These are phyloP conservation scores for Ogataea polymorpha DNA, from an alignment of 805 yeast genomes.

Conservation along the genomic window DNA sequence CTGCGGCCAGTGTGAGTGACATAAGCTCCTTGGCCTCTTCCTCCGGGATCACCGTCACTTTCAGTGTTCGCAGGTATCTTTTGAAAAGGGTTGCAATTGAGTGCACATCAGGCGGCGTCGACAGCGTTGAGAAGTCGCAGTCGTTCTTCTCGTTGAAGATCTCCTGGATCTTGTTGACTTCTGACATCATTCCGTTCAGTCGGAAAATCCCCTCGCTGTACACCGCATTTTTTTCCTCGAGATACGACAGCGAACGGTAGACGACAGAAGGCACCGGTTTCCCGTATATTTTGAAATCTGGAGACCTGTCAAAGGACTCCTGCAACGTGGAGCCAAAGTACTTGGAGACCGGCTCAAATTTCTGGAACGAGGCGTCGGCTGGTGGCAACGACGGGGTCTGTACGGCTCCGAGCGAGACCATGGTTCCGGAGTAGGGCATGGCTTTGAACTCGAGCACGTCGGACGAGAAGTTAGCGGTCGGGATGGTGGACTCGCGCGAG, in stretches of 20 bases:
- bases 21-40: slow-evolving; percentile 33
- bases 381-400: slow-evolving; percentile 5
- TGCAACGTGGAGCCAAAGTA: slow-evolving; percentile 65
- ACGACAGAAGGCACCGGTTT: slow-evolving; percentile 69
- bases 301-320: slow-evolving; percentile 50
- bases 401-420: slow-evolving; percentile 17
- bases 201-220: slow-evolving; percentile 90
- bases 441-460: slow-evolving; percentile 32
- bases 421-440: slow-evolving; percentile 31
- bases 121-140: slow-evolving; percentile 54
- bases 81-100: slow-evolving; percentile 85
- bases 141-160: slow-evolving; percentile 67
- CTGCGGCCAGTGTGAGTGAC: slow-evolving; percentile 32
- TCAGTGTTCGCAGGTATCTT: slow-evolving; percentile 74
- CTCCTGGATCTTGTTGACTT: slow-evolving; percentile 66
- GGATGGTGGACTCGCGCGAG: slow-evolving; percentile 16
- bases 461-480: slow-evolving; percentile 11
- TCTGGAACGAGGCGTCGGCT: slow-evolving; percentile 17
- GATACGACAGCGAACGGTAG: slow-evolving; percentile 67
- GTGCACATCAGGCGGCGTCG: slow-evolving; percentile 64
- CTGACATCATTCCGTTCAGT: slow-evolving; percentile 80
- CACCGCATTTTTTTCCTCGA: slow-evolving; percentile 65
- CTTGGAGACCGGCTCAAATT: slow-evolving; percentile 24
- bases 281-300: slow-evolving; percentile 39
- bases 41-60: slow-evolving; percentile 65